Evolutionary conservation across 768 basidiomycete species (phyloP), one percentile per base, ranked within the genome.

Genomic region (Auriscalpium orientale): DNA sequence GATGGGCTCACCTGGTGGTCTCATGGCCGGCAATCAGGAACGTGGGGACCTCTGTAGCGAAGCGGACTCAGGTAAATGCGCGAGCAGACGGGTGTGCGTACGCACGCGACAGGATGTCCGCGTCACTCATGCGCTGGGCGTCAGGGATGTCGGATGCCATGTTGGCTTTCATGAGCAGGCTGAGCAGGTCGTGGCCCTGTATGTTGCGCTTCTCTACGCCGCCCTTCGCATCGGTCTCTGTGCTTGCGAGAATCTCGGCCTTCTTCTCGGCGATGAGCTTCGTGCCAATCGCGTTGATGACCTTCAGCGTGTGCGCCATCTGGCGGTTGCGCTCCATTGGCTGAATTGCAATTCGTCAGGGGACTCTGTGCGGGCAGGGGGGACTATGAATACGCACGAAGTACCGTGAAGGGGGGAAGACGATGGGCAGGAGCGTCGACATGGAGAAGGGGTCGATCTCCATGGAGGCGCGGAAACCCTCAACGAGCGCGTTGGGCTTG

Each of bases 21-120:
- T 83, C 81, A 59, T 82, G 80, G 3, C 83, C 83, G 1, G 83
- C 82, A 1, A 80, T 71, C 11, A 84, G 62, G 66, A 84, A 82
- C 0, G 83, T 84, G 0, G 81, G 79, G 0, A 83, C 76, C 74
- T 84, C 83, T 83, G 60, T 34, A 55, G 10, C 38, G 18, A 13
- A 16, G 40, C 16, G n/a, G 48, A 8, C 38, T 18, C 37, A 60
- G 21, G 51, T 40, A 15, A 16, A n/a, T 18, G 10, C 37, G n/a
- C 20, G 15, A 20, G 9, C 33, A 40, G 11, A 18, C 11, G 12
- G 28, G 0, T 7, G 33, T 16, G 11, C 3, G 22, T 38, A 71
- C 81, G 56, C 60, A 85, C 76, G 79, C 7, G 73, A 72, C 2
- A 85, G 56, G 15, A 89, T 81, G 57, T 88, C 86, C 33, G 75